Conservation (phyloP, 768 basidiomycete genomes). For the Dacryopinax primogenitus region DNA sequence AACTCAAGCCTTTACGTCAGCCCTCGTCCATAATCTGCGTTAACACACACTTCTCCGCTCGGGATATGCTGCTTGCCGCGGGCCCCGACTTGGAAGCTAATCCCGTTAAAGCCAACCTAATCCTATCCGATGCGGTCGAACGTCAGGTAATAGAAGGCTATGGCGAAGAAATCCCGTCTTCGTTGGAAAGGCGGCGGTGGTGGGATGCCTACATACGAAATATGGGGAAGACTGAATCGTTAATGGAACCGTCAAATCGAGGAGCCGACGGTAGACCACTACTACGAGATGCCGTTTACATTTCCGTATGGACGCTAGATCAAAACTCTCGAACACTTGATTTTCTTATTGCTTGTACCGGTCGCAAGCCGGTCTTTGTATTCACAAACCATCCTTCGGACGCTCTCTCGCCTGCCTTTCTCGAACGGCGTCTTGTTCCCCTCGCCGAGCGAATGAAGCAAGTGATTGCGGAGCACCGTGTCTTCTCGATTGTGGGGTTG, state of each 20-base stretch:
- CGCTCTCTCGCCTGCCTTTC: constrained; percentile 28
- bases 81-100: neutral
- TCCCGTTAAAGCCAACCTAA: neutral
- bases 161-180: neutral
- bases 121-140: neutral
- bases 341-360: constrained; percentile 47
- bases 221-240: neutral
- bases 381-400: constrained; percentile 29
- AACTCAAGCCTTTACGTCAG: neutral
- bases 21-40: neutral
- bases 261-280: neutral
- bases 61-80: neutral
- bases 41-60: neutral
- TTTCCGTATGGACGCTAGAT: neutral
- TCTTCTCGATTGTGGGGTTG: constrained; percentile 21
- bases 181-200: neutral
- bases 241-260: neutral
- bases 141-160: neutral
- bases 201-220: neutral
- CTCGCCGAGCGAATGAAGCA: constrained; percentile 34
- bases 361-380: constrained; percentile 55
- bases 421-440: constrained; percentile 32
- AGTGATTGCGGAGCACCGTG: constrained; percentile 29
- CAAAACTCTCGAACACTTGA: constrained; percentile 11
- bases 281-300: neutral